Percentiles rank a stretch among this genome's conserved stretches.
phyloP scores from a whole-genome alignment of 805 yeast species.

The Hermanozyma aechmeae region DNA sequence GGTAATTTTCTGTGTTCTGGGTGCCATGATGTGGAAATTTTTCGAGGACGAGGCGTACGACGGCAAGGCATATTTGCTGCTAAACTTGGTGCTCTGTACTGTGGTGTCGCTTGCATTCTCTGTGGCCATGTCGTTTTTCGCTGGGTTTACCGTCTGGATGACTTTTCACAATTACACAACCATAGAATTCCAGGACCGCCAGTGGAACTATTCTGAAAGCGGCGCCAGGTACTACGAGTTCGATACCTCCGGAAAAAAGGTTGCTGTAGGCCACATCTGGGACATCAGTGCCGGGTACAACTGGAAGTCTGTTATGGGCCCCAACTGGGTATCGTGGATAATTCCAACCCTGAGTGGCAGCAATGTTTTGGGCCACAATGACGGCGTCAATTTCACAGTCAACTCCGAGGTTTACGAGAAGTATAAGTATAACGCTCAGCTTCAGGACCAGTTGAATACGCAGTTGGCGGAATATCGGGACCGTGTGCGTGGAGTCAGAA shows the following conservation, averaged over 20 bases:
- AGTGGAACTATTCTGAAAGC: slow-evolving; percentile 35
- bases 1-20: slow-evolving; percentile 30
- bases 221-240: slow-evolving; percentile 22
- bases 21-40: slow-evolving; percentile 38
- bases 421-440: slow-evolving; percentile 28
- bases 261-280: slow-evolving; percentile 55
- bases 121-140: slow-evolving; percentile 37
- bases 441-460: slow-evolving; percentile 37
- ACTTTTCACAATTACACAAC: slow-evolving; percentile 66
- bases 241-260: slow-evolving; percentile 29
- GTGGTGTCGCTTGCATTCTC: slow-evolving; percentile 49
- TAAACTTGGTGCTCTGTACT: slow-evolving; percentile 54
- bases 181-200: slow-evolving; percentile 58
- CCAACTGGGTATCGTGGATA: slow-evolving; percentile 54
- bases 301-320: slow-evolving; percentile 71
- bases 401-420: slow-evolving; percentile 33
- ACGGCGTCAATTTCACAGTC: slow-evolving; percentile 46
- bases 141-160: slow-evolving; percentile 49
- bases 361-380: slow-evolving; percentile 15
- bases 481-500: too few relatives aligned
- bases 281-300: slow-evolving; percentile 61
- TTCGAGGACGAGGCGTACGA: slow-evolving; percentile 31
- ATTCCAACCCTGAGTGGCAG: slow-evolving; percentile 51
- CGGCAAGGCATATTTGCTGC: slow-evolving; percentile 33
- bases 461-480: slow-evolving; percentile 17